These are phyloP conservation scores for Kazachstania sp. DNA, from an alignment of 1,139 yeast species.

Conservation along the genomic window DNA sequence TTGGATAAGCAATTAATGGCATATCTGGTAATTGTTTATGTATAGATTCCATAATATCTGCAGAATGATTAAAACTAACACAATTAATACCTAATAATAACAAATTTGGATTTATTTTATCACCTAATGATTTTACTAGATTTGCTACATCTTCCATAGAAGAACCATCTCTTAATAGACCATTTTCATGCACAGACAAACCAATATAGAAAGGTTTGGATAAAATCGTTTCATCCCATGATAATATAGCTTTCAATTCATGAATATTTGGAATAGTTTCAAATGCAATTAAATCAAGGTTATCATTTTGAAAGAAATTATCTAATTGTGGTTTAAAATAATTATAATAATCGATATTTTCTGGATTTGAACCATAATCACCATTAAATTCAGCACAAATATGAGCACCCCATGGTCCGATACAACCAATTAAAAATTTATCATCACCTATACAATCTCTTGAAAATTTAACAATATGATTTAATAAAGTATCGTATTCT, in stretches of 20 bases:
- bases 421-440: conserved; percentile 44
- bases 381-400: conserved; percentile 66
- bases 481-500: conserved; percentile 25
- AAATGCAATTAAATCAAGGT: conserved; percentile 25
- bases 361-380: conserved; percentile 32
- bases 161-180: conserved; percentile 26
- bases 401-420: conserved; percentile 71
- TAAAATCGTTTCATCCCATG: conserved; percentile 21
- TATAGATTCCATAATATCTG: conserved; percentile 14
- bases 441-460: conserved; percentile 28
- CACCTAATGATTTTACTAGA: conserved; percentile 31
- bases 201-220: conserved; percentile 26
- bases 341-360: conserved; percentile 18
- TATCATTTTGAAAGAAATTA: conserved; percentile 18
- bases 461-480: conserved; percentile 20
- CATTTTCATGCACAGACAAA: conserved; percentile 22
- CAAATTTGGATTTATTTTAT: conserved; percentile 29
- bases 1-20: conserved; percentile 24
- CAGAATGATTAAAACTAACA: conserved; percentile 21
- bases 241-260: conserved; percentile 25
- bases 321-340: conserved; percentile 27
- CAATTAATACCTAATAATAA: conserved; percentile 24
- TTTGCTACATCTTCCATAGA: conserved; percentile 19
- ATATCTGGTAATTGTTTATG: conserved; percentile 17
- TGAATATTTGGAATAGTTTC: conserved; percentile 29